A percentile compares a stretch with the other conserved stretches of the same genome.
These are phyloP conservation scores for Aspergillus funiculosus DNA, from an alignment of 495 filamentous ascomycete genomes.

Conservation along the genomic window DNA sequence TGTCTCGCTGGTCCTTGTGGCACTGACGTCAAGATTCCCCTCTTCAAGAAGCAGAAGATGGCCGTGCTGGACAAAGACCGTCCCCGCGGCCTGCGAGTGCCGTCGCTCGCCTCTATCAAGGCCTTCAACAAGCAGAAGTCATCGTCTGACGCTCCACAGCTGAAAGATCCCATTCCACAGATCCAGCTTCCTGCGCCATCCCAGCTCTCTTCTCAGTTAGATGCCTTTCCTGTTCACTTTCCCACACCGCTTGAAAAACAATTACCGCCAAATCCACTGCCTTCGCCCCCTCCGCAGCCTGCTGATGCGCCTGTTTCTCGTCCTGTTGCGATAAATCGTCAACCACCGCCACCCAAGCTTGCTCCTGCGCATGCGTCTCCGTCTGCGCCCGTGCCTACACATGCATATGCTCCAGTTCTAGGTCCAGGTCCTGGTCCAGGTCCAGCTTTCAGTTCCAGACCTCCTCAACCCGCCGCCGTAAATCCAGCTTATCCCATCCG, in stretches of 20 bases:
- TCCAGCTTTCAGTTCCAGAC: background rate
- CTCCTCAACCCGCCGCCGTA: background rate
- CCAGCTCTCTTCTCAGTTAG: conserved; percentile 6
- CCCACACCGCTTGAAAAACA: conserved; percentile 22
- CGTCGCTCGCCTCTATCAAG: conserved; percentile 35
- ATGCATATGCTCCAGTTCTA: no score
- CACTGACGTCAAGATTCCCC: conserved; percentile 3
- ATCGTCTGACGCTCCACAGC: conserved; percentile 11
- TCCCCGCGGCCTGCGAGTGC: conserved; percentile 35
- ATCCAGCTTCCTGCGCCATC: conserved; percentile 14
- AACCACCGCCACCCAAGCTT: conserved; percentile 6
- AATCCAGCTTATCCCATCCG: background rate
- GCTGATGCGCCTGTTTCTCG: background rate
- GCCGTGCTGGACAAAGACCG: conserved; percentile 39
- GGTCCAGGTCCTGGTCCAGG: background rate
- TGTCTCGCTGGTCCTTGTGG: background rate
- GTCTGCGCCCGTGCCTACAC: no score
- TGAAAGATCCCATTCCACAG: conserved; percentile 6
- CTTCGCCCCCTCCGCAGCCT: conserved; percentile 12
- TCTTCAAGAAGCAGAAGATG: conserved; percentile 18
- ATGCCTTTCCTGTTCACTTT: conserved; percentile 15
- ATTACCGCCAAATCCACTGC: conserved; percentile 28
- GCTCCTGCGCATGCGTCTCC: no score
- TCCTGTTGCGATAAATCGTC: conserved; percentile 1
- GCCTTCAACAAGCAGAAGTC: conserved; percentile 14